These are phyloP conservation scores for Yamadazyma blattariae DNA, from an alignment of 1,139 yeast species.

Conservation along the genomic window DNA sequence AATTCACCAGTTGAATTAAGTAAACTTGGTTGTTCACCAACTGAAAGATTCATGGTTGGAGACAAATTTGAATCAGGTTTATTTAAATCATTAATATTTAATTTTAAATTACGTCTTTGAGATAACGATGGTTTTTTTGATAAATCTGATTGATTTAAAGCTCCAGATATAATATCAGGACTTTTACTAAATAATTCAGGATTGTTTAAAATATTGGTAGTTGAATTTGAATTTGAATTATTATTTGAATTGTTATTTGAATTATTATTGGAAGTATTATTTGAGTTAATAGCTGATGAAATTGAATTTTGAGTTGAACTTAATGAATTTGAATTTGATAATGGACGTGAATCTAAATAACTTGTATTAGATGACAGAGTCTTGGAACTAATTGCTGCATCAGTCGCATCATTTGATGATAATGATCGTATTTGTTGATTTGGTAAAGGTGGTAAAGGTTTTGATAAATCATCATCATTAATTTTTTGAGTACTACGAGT, in stretches of 20 bases:
- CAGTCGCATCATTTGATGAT: conserved; percentile 14
- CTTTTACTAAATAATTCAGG: conserved; percentile 1
- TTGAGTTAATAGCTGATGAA: conserved; percentile 1
- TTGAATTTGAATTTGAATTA: background rate
- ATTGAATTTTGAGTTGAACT: background rate
- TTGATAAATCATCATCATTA: conserved; percentile 2
- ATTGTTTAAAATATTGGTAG: background rate
- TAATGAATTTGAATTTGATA: background rate
- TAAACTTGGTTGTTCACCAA: conserved; percentile 8
- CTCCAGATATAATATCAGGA: background rate
- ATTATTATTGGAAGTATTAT: background rate
- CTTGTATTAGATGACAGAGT: background rate
- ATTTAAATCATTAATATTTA: conserved; percentile 36
- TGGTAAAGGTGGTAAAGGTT: conserved; percentile 15
- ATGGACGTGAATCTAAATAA: background rate
- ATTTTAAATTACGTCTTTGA: conserved; percentile 57
- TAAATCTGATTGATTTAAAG: conserved; percentile 15
- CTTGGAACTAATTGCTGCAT: background rate
- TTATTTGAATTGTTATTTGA: conserved; percentile 12
- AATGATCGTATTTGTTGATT: conserved; percentile 13
- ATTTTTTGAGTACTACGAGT: background rate
- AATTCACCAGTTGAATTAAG: conserved; percentile 33
- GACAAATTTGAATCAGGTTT: conserved; percentile 10
- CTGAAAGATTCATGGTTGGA: conserved; percentile 12
- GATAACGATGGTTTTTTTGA: conserved; percentile 49